A percentile compares a stretch with the other conserved stretches of the same genome.
phyloP scores from a whole-genome alignment of 2,329 filamentous ascomycete genomes.

The Cyphellophora attinorum region DNA sequence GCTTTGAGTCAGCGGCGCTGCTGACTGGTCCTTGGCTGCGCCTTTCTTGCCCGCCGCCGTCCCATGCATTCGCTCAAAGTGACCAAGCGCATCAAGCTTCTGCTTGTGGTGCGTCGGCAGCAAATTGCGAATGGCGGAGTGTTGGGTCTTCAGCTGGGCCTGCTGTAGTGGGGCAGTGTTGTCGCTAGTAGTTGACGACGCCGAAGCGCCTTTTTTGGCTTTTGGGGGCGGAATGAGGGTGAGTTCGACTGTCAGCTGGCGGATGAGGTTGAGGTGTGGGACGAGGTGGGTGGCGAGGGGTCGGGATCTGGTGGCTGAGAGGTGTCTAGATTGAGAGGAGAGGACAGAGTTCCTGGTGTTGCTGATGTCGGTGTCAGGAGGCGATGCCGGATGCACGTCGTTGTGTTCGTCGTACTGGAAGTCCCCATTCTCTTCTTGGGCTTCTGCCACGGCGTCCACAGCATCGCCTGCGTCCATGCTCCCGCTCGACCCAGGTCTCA shows the following conservation, averaged over 20 bases:
- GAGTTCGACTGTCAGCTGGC: constrained; percentile 1
- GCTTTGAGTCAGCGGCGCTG: too few species aligned
- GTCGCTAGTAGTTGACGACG: neutral
- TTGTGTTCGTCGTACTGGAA: neutral
- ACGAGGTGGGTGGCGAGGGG: neutral
- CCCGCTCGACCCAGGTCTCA: neutral
- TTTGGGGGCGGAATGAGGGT: constrained; percentile 2
- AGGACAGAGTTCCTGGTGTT: too few species aligned
- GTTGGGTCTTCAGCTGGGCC: neutral
- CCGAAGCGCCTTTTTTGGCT: neutral
- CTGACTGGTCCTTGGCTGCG: too few species aligned
- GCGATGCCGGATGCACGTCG: neutral
- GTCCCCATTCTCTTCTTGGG: neutral
- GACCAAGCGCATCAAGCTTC: constrained; percentile 3
- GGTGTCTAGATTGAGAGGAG: constrained; percentile 1
- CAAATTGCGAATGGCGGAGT: neutral
- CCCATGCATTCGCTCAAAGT: constrained; percentile 6
- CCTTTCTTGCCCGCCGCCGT: neutral
- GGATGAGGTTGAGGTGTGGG: neutral
- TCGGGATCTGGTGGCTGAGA: neutral
- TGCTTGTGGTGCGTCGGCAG: neutral
- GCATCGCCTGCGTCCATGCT: constrained; percentile 2
- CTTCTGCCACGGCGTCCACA: constrained; percentile 1
- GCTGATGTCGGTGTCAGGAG: neutral
- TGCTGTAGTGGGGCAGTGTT: too few species aligned